Evolutionary conservation across 1,139 yeast genomes (phyloP).

Genomic region (Saccharomycopsis hybrid): DNA sequence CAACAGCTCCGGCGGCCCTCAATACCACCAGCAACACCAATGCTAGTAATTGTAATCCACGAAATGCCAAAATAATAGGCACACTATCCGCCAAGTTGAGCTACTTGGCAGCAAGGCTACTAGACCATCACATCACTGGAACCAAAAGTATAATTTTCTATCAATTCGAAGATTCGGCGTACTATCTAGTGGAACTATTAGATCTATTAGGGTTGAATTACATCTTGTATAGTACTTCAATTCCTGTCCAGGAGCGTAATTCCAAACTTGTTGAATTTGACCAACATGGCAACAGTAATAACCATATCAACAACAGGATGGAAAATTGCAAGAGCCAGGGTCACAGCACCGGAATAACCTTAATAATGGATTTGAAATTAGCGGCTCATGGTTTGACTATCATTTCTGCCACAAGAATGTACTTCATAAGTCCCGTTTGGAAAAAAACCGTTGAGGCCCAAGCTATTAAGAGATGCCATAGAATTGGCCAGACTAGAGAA

Average conservation of each 20-base stretch:
- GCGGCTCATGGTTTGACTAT: slow-evolving; percentile 71
- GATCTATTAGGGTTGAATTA: slow-evolving; percentile 57
- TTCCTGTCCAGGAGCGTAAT: slow-evolving; percentile 45
- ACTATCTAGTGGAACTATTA: slow-evolving; percentile 55
- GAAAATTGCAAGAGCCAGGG: no score
- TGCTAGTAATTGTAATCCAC: slow-evolving; percentile 22
- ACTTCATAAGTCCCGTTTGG: slow-evolving; percentile 68
- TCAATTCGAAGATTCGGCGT: slow-evolving; percentile 68
- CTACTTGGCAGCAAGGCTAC: slow-evolving; percentile 46
- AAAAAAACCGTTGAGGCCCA: slow-evolving; percentile 63
- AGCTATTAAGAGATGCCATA: slow-evolving; percentile 66
- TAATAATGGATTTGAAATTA: slow-evolving; percentile 60
- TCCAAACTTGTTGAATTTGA: slow-evolving; percentile 48
- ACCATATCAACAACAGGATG: no score
- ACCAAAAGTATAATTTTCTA: slow-evolving; percentile 58
- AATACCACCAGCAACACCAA: neutral
- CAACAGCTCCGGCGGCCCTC: no score
- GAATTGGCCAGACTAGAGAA: slow-evolving; percentile 56
- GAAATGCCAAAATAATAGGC: slow-evolving; percentile 41
- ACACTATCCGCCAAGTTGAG: slow-evolving; percentile 61
- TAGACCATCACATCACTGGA: slow-evolving; percentile 42
- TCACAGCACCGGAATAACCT: slow-evolving; percentile 32
- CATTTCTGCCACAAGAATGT: slow-evolving; percentile 60
- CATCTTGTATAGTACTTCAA: slow-evolving; percentile 57
- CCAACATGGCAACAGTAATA: slow-evolving; percentile 28